Conservation (phyloP, 139 green algal species). For the Chlamydomonas sp. region DNA sequence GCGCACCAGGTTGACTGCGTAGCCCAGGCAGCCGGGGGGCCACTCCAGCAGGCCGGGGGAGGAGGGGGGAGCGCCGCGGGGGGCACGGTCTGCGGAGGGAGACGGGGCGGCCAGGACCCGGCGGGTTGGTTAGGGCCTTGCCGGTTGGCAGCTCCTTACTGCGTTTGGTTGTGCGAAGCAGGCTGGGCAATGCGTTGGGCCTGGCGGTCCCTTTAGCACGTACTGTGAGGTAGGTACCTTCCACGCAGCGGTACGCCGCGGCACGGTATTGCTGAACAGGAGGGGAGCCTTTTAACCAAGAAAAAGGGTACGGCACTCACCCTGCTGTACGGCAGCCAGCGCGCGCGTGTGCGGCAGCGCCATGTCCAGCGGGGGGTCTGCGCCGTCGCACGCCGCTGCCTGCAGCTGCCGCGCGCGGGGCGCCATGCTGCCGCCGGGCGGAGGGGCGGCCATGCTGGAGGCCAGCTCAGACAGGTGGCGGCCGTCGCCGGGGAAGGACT, state of each 20-base stretch:
- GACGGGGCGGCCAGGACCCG: neutral
- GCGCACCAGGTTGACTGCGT: slow-evolving; percentile 75
- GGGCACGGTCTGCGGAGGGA: neutral
- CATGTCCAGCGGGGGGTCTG: slow-evolving; percentile 63
- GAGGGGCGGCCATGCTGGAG: neutral
- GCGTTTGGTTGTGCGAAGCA: too few relatives aligned
- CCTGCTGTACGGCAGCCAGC: slow-evolving; percentile 23
- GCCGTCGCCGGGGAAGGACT: slow-evolving; percentile 2
- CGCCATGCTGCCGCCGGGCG: too few relatives aligned
- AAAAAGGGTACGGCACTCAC: slow-evolving; percentile 3
- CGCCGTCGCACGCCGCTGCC: slow-evolving; percentile 55
- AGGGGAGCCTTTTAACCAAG: too few relatives aligned
- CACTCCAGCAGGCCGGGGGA: slow-evolving; percentile 52
- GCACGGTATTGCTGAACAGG: too few relatives aligned
- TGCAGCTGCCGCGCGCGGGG: slow-evolving; percentile 50
- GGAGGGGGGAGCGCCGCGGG: neutral
- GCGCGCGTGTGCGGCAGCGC: slow-evolving; percentile 70
- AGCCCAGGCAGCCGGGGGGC: slow-evolving; percentile 77
- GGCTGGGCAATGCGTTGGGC: too few relatives aligned
- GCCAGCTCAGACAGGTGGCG: neutral
- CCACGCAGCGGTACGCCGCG: too few relatives aligned
- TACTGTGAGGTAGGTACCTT: too few relatives aligned
- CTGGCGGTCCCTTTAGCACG: too few relatives aligned
- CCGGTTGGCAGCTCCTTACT: too few relatives aligned
- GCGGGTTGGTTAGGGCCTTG: neutral